These are phyloP conservation scores for Fagopyrum homotropicum DNA, from an alignment of 148 eudicot species.

Conservation along the genomic window DNA sequence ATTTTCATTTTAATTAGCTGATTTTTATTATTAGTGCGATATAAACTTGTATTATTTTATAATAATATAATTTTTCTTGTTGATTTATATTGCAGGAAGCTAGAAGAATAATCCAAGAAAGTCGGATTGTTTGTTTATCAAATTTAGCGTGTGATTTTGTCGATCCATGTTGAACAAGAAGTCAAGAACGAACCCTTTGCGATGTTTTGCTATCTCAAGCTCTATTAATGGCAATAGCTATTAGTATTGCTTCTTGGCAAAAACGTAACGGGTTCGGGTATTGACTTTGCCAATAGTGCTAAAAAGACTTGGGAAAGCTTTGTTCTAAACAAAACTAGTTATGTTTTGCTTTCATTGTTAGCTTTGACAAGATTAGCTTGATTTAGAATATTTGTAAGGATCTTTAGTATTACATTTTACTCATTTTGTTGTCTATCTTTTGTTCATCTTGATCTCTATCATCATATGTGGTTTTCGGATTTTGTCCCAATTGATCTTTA, in stretches of 20 bases:
- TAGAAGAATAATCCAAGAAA: slow-evolving; percentile 10
- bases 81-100: slow-evolving; percentile 16
- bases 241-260: neutral
- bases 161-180: slow-evolving; percentile 30
- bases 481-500: neutral
- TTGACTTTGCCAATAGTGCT: slow-evolving; percentile 51
- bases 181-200: slow-evolving; percentile 98
- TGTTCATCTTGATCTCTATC: neutral
- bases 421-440: neutral
- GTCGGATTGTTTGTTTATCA: slow-evolving; percentile 1
- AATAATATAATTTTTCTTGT: neutral
- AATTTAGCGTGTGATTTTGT: slow-evolving; percentile 8
- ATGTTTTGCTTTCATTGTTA: neutral
- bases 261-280: slow-evolving; percentile 82
- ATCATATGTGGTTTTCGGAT: neutral
- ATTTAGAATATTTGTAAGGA: neutral
- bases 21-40: neutral
- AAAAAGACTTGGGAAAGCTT: neutral
- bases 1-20: neutral
- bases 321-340: slow-evolving; percentile 6
- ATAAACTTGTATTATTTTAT: neutral
- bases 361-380: slow-evolving; percentile 5
- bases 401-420: neutral
- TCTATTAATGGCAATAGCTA: neutral
- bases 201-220: neutral